phyloP scores from a whole-genome alignment of 2,329 filamentous ascomycete genomes.

The Canariomyces notabilis region DNA sequence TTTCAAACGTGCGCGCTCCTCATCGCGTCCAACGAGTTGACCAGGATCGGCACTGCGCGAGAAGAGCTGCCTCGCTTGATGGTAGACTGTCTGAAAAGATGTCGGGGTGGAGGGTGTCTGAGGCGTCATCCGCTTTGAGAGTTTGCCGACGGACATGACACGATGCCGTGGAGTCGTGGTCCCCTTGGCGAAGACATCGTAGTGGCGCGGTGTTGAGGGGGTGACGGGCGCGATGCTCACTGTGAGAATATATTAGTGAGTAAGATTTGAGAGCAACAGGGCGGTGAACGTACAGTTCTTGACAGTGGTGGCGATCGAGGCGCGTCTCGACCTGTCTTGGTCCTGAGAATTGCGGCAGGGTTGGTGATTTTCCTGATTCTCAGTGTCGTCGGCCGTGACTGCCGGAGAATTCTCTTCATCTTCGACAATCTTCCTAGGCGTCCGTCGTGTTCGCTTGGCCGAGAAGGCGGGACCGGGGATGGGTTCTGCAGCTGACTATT shows the following conservation, averaged over 20 bases:
- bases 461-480: slow-evolving; percentile 29
- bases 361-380: slow-evolving; percentile 42
- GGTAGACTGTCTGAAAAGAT: slow-evolving; percentile 71
- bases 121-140: slow-evolving; percentile 73
- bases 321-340: slow-evolving; percentile 12
- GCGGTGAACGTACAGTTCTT: slow-evolving; percentile 8
- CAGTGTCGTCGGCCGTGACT: slow-evolving; percentile 34
- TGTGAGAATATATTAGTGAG: background rate
- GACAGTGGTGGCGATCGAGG: slow-evolving; percentile 19
- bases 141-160: slow-evolving; percentile 69
- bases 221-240: slow-evolving; percentile 48
- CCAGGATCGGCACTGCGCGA: slow-evolving; percentile 71
- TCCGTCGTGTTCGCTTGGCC: slow-evolving; percentile 43
- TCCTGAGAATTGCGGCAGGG: slow-evolving; percentile 26
- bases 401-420: slow-evolving; percentile 53
- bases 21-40: slow-evolving; percentile 72
- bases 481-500: slow-evolving; percentile 18
- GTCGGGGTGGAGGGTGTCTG: slow-evolving; percentile 68
- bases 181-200: slow-evolving; percentile 68
- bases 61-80: slow-evolving; percentile 81
- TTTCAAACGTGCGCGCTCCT: slow-evolving; percentile 59
- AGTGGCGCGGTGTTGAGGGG: slow-evolving; percentile 70
- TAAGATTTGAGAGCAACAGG: background rate
- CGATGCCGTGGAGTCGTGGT: slow-evolving; percentile 79
- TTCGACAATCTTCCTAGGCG: slow-evolving; percentile 41